phyloP scores from a whole-genome alignment of 2,329 filamentous ascomycete species.

The Nakataea oryzae region DNA sequence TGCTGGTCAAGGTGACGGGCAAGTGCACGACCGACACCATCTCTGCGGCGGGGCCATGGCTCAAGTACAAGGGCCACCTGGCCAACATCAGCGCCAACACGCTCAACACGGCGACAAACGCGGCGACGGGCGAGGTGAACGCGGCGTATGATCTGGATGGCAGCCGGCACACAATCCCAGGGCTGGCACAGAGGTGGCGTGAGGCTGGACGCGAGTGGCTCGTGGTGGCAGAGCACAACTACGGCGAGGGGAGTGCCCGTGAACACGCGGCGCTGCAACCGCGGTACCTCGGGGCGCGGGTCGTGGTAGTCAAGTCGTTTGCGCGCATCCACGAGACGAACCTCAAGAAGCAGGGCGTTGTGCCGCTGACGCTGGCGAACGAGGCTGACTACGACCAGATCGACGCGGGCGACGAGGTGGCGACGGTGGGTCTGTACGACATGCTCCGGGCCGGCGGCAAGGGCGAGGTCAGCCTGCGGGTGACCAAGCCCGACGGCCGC shows the following conservation, averaged over 20 bases:
- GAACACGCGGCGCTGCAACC: constrained; percentile 84
- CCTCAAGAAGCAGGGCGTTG: constrained; percentile 93
- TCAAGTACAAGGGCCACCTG: constrained; percentile 98
- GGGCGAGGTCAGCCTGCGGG: constrained; percentile 61
- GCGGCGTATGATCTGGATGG: constrained; percentile 81
- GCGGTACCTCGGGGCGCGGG: constrained; percentile 70
- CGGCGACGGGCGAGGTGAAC: constrained; percentile 86
- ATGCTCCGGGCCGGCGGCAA: constrained; percentile 69
- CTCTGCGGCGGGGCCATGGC: constrained; percentile 90
- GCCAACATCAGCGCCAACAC: constrained; percentile 98
- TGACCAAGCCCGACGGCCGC: constrained; percentile 54
- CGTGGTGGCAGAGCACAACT: constrained; percentile 95
- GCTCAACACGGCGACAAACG: constrained; percentile 88
- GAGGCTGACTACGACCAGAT: constrained; percentile 83
- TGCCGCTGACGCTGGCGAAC: constrained; percentile 83
- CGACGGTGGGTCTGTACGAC: constrained; percentile 73
- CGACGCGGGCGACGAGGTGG: constrained; percentile 70
- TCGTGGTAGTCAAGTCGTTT: constrained; percentile 73
- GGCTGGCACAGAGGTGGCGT: constrained; percentile 79
- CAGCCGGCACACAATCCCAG: constrained; percentile 66
- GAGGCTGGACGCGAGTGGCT: constrained; percentile 69
- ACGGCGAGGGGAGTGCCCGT: constrained; percentile 75
- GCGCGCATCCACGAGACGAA: constrained; percentile 90
- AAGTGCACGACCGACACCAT: constrained; percentile 99
- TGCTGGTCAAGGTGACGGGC: constrained; percentile 92